phyloP scores from a whole-genome alignment of 805 yeast species.

The Lipomyces orientalis region DNA sequence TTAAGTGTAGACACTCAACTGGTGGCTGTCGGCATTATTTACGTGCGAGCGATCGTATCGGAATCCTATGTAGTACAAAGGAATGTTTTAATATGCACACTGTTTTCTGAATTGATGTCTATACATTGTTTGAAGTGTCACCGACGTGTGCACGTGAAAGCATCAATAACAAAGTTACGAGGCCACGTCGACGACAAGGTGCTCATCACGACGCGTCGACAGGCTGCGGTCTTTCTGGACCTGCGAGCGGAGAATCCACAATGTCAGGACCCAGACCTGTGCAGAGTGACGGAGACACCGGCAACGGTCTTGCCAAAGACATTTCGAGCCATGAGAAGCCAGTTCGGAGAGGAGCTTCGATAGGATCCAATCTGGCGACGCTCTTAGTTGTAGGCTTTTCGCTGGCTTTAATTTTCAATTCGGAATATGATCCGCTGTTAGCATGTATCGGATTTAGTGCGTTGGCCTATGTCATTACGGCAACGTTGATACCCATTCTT shows the following conservation, averaged over 20 bases:
- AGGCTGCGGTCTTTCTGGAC: neutral
- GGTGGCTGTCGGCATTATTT: neutral
- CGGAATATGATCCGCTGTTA: constrained; percentile 53
- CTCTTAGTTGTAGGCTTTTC: constrained; percentile 4
- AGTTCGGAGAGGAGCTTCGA: neutral
- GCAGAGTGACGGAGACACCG: neutral
- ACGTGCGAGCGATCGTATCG: neutral
- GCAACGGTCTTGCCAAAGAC: neutral
- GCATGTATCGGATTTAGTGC: constrained; percentile 71
- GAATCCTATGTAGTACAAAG: neutral
- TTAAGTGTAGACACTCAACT: neutral
- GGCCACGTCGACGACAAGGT: neutral
- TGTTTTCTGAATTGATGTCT: neutral
- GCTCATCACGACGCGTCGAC: neutral
- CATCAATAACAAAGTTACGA: too few species aligned
- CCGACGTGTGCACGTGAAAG: neutral
- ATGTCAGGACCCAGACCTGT: neutral
- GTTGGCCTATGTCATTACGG: constrained; percentile 67
- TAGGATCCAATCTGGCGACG: neutral
- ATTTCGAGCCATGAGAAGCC: neutral
- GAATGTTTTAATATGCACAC: neutral
- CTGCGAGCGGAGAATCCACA: neutral
- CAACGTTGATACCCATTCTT: constrained; percentile 69
- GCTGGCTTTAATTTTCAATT: constrained; percentile 38
- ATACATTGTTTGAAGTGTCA: neutral